phyloP scores from a whole-genome alignment of 257 asterid species.

The Solanum ahanhuiri region DNA sequence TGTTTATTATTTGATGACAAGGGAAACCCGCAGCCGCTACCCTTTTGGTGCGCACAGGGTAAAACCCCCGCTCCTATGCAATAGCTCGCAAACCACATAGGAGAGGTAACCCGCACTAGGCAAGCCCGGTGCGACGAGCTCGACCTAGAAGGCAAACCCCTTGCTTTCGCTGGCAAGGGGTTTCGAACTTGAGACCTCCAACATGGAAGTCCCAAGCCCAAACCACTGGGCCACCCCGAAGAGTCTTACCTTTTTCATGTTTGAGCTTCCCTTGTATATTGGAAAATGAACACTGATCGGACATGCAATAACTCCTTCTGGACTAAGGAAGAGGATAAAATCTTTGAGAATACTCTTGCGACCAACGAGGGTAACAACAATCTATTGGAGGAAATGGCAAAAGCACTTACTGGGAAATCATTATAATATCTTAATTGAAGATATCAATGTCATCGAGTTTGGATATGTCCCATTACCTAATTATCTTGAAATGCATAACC shows the following conservation, averaged over 20 bases:
- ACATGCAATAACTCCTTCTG: slow-evolving; percentile 15
- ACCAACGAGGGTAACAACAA: background rate
- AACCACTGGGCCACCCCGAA: too few relatives aligned
- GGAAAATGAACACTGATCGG: slow-evolving; percentile 18
- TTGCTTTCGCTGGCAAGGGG: too few relatives aligned
- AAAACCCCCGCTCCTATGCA: too few relatives aligned
- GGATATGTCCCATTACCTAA: slow-evolving; percentile 23
- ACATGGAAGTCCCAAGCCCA: too few relatives aligned
- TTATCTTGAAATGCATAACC: background rate
- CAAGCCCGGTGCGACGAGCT: too few relatives aligned
- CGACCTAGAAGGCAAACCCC: too few relatives aligned
- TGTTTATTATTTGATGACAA: too few relatives aligned
- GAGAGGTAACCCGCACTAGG: too few relatives aligned
- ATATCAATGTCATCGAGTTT: slow-evolving; percentile 23
- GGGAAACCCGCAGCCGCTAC: too few relatives aligned
- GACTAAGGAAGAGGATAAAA: slow-evolving; percentile 34
- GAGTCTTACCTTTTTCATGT: slow-evolving; percentile 20
- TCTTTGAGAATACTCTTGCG: slow-evolving; percentile 31
- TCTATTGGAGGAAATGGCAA: slow-evolving; percentile 21
- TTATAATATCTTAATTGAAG: slow-evolving; percentile 14
- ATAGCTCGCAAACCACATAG: too few relatives aligned
- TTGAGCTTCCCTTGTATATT: background rate
- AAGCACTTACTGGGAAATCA: slow-evolving; percentile 32
- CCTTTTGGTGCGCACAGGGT: too few relatives aligned
- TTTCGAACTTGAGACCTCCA: too few relatives aligned